Base-by-base conservation (phyloP, 2,329 filamentous ascomycete species). In the Leptographium wingfieldii region DNA sequence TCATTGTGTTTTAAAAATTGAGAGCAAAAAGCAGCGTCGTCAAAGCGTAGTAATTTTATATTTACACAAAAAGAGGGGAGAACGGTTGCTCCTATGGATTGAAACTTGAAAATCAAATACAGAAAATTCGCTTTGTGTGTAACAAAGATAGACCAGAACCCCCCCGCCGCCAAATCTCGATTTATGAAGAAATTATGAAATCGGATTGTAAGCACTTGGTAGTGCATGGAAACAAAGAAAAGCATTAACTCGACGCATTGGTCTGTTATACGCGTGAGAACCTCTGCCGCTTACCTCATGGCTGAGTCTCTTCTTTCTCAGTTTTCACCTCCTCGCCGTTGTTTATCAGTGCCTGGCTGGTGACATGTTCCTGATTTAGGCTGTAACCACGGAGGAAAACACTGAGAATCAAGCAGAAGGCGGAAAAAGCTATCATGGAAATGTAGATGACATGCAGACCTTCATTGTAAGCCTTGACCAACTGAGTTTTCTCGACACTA, bases 361-460 rank as follows among this genome's bases (percentile, higher is more conserved):
- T 77, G 60, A 73, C 74, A 61, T 79, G 68, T 58, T 70, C 74
- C 59, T 73, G 70, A 65, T 80, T 75, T 63, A 84, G 69, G 63
- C 73, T 71, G 67, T 76, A 74, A 43, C 72, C 73, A 65, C 79
- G 73, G 31, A 81, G 80, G 62, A 79, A 76, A 0, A 80, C 61
- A 64, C 77, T 82, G 56, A 77, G 69, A 43, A 82, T 55, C 40
- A 83, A 68, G 2, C 77, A 78, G 3, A 81, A 67, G 0, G 69
- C 77, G 1, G 75, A 73, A 43, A 84, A 72, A 0, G 70, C 81
- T 35, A 77, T 73, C 68, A 80, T 76, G 38, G 81, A 74, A 43
- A 76, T 74, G 74, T 77, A 83, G 22, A 84, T 77, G 53, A 77
- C 76, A 60, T 72, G 74, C 65, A 84, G 67, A 52, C 77, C 78